These are phyloP conservation scores for Heracleum sosnowskyi DNA, from an alignment of 129 eudicot genomes.

Conservation along the genomic window DNA sequence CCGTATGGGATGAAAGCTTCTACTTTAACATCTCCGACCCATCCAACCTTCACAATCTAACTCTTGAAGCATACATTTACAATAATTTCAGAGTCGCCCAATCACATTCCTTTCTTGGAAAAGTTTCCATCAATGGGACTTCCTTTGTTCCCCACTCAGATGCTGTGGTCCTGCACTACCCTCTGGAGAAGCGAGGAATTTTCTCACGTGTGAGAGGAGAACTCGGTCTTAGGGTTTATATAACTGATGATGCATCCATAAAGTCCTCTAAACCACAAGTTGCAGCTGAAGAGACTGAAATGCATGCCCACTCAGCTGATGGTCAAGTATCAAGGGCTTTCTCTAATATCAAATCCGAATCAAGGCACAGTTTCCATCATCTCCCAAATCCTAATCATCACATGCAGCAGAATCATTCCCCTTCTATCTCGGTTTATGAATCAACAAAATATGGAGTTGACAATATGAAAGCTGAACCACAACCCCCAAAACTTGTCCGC, in stretches of 20 bases:
- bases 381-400: slow-evolving; percentile 62
- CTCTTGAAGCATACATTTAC: slow-evolving; percentile 75
- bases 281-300: slow-evolving; percentile 30
- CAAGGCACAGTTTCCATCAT: slow-evolving; percentile 76
- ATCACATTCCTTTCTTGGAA: slow-evolving; percentile 74
- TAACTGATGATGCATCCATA: slow-evolving; percentile 72
- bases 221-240: slow-evolving; percentile 81
- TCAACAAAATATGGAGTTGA: slow-evolving; percentile 47
- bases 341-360: slow-evolving; percentile 31
- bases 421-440: slow-evolving; percentile 32
- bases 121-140: slow-evolving; percentile 72
- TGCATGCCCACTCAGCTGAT: slow-evolving; percentile 18
- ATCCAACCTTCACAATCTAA: slow-evolving; percentile 48
- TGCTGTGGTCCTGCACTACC: slow-evolving; percentile 80
- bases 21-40: slow-evolving; percentile 94
- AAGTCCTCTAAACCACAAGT: slow-evolving; percentile 62
- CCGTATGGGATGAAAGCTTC: slow-evolving; percentile 92
- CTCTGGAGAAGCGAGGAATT: slow-evolving; percentile 79
- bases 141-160: slow-evolving; percentile 93
- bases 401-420: slow-evolving; percentile 29
- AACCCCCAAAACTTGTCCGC: slow-evolving; percentile 68
- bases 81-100: slow-evolving; percentile 48
- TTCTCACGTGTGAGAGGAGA: slow-evolving; percentile 94
- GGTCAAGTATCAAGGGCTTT: slow-evolving; percentile 17
- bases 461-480: slow-evolving; percentile 62